These are phyloP conservation scores for Aegilops sharonensis DNA, from an alignment of 176 grass and related monocot species.

Conservation along the genomic window DNA sequence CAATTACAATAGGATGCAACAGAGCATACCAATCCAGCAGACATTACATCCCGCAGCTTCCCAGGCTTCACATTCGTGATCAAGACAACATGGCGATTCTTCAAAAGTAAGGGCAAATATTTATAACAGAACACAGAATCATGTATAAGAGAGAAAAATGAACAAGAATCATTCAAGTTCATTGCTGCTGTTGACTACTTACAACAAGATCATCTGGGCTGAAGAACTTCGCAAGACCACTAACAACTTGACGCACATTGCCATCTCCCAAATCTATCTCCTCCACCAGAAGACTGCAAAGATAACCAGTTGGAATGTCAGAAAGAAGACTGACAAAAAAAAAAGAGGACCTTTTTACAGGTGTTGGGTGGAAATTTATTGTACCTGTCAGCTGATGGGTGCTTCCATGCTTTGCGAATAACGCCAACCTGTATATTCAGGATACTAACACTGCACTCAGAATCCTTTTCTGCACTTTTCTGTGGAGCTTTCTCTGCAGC, in stretches of 20 bases:
- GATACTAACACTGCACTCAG: constrained; percentile 71
- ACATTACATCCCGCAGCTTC: constrained; percentile 89
- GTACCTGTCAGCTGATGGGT: constrained; percentile 98
- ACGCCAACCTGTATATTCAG: constrained; percentile 90
- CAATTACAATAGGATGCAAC: constrained; percentile 6
- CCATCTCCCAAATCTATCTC: constrained; percentile 98
- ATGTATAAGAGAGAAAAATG: constrained; percentile 6
- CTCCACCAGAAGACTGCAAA: constrained; percentile 82
- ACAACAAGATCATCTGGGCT: constrained; percentile 74
- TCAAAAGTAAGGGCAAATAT: constrained; percentile 33
- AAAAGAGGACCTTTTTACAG: not conserved
- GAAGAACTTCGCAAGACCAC: constrained; percentile 96
- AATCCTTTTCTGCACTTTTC: constrained; percentile 69
- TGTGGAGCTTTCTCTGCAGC: constrained; percentile 57
- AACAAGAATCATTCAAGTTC: constrained; percentile 17
- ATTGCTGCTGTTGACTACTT: constrained; percentile 48
- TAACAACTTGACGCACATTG: constrained; percentile 85
- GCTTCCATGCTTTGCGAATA: constrained; percentile 89
- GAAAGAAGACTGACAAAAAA: not conserved
- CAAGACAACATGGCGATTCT: constrained; percentile 86
- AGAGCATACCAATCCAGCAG: constrained; percentile 83
- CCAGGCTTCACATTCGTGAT: constrained; percentile 99
- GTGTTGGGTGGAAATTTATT: not conserved
- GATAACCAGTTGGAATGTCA: not conserved
- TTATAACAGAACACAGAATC: constrained; percentile 15